Evolutionary conservation across 2,329 filamentous ascomycete genomes (phyloP).

Genomic region (Chrysoporthe puriensis): DNA sequence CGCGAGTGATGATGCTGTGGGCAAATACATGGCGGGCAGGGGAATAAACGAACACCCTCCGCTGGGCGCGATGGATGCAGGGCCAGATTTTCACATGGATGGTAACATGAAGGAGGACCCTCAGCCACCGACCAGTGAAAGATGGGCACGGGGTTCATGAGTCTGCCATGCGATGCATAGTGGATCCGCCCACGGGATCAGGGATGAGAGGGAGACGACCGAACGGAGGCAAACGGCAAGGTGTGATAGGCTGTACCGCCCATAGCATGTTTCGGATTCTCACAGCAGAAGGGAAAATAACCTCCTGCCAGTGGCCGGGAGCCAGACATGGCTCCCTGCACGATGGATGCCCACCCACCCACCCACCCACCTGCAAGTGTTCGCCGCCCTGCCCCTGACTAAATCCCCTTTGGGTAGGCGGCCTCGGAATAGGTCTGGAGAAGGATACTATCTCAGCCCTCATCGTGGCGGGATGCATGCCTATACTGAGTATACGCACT

Average conservation of each 20-base stretch:
- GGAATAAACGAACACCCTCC: not conserved
- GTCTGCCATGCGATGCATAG: slow-evolving; percentile 45
- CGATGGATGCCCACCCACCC: slow-evolving; percentile 20
- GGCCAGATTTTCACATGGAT: slow-evolving; percentile 35
- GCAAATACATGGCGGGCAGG: slow-evolving; percentile 13
- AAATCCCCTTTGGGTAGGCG: slow-evolving; percentile 27
- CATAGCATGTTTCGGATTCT: slow-evolving; percentile 41
- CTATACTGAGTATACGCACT: not conserved
- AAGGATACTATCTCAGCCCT: not conserved
- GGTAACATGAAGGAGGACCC: slow-evolving; percentile 29
- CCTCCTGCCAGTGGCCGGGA: slow-evolving; percentile 26
- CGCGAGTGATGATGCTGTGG: slow-evolving; percentile 19
- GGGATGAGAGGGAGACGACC: slow-evolving; percentile 32
- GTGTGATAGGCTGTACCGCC: slow-evolving; percentile 38
- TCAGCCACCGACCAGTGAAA: slow-evolving; percentile 39
- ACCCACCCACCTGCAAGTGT: slow-evolving; percentile 23
- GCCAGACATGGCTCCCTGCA: slow-evolving; percentile 19
- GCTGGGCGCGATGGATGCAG: slow-evolving; percentile 30
- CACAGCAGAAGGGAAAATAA: slow-evolving; percentile 33
- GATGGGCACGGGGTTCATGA: slow-evolving; percentile 40
- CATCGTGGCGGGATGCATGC: not conserved
- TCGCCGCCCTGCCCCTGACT: slow-evolving; percentile 31
- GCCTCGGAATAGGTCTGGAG: slow-evolving; percentile 4
- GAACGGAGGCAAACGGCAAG: slow-evolving; percentile 26
- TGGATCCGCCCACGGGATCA: slow-evolving; percentile 38